Conservation (phyloP, 2,329 filamentous ascomycete species). For the Hypoxylon sp. region DNA sequence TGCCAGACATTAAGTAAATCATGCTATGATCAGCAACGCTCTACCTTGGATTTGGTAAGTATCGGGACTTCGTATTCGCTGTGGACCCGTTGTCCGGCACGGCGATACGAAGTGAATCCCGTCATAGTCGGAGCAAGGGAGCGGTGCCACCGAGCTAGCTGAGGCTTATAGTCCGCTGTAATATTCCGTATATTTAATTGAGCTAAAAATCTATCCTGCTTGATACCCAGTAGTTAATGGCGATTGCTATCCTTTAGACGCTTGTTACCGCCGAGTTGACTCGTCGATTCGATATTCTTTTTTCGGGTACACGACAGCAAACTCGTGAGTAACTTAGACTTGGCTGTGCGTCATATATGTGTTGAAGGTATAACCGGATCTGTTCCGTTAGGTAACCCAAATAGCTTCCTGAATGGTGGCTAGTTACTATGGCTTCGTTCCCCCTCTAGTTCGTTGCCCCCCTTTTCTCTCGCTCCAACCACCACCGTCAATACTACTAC, state of each 20-base stretch:
- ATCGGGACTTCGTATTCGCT: slow-evolving; percentile 35
- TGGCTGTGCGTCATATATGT: slow-evolving; percentile 4
- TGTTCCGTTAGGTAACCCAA: slow-evolving; percentile 8
- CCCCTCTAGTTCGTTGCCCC: slow-evolving; percentile 17
- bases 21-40: slow-evolving; percentile 36
- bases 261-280: neutral
- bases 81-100: slow-evolving; percentile 34
- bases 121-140: slow-evolving; percentile 26
- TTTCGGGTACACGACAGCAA: slow-evolving; percentile 10
- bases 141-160: slow-evolving; percentile 7
- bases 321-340: neutral
- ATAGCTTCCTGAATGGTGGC: neutral
- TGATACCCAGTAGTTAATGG: neutral
- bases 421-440: slow-evolving; percentile 7
- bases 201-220: neutral
- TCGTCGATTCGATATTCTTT: neutral
- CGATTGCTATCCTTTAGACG: neutral
- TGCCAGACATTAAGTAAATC: slow-evolving; percentile 36
- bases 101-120: slow-evolving; percentile 37
- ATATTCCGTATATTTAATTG: slow-evolving; percentile 27
- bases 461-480: slow-evolving; percentile 4
- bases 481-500: slow-evolving; percentile 7
- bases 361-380: slow-evolving; percentile 4
- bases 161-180: slow-evolving; percentile 17
- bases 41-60: slow-evolving; percentile 32